Percentiles rank a stretch among this genome's conserved stretches.
Evolutionary conservation across 129 eudicot genomes (phyloP).

Genomic region (Daucus carota): DNA sequence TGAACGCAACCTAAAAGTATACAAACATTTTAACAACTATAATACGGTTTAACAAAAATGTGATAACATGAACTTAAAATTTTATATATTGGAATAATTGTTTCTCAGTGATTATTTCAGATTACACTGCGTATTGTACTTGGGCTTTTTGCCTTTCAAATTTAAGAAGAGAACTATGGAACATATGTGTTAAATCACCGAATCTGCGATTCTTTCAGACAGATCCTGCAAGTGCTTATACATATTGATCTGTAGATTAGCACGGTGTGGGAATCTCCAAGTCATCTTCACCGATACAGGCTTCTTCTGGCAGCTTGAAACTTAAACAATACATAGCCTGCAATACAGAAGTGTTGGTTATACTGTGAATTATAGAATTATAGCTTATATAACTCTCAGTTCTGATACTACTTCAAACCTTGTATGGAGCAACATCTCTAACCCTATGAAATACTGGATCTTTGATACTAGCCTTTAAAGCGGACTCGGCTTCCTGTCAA

Average conservation of each 20-base stretch:
- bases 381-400: not conserved
- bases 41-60: not conserved
- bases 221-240: not conserved
- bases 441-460: constrained; percentile 81
- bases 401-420: constrained; percentile 40
- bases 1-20: no score
- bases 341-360: constrained; percentile 15
- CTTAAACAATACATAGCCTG: constrained; percentile 96
- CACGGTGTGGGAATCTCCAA: not conserved
- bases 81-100: not conserved
- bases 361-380: not conserved
- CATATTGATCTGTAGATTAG: constrained; percentile 9
- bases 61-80: not conserved
- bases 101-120: not conserved
- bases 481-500: constrained; percentile 76
- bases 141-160: not conserved
- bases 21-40: not conserved
- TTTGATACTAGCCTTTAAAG: constrained; percentile 51
- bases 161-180: not conserved
- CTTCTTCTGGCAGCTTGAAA: constrained; percentile 89
- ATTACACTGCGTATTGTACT: not conserved
- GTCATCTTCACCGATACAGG: constrained; percentile 40
- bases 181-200: not conserved
- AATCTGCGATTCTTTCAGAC: not conserved
- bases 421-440: constrained; percentile 99